phyloP scores from a whole-genome alignment of 1,284 basidiomycete genomes.

The Omphalotus olearius region DNA sequence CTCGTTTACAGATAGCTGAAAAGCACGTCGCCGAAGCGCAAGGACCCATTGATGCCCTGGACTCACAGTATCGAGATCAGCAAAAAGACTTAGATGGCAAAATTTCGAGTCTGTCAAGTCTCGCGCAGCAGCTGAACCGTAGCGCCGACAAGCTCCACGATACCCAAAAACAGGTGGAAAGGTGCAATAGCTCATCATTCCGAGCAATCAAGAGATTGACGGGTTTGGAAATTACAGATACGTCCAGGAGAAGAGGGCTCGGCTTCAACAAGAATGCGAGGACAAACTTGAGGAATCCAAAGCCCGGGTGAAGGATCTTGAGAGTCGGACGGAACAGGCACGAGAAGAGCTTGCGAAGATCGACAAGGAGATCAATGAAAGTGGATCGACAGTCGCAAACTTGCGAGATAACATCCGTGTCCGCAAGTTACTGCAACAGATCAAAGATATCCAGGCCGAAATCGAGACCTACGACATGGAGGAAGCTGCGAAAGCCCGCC shows the following conservation, averaged over 20 bases:
- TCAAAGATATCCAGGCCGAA: slow-evolving; percentile 65
- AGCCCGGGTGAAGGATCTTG: slow-evolving; percentile 53
- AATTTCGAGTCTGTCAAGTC: slow-evolving; percentile 47
- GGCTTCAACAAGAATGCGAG: slow-evolving; percentile 60
- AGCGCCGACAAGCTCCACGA: slow-evolving; percentile 60
- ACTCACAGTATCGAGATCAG: slow-evolving; percentile 53
- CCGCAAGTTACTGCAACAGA: slow-evolving; percentile 65
- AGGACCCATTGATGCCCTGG: slow-evolving; percentile 65
- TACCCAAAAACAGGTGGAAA: slow-evolving; percentile 60
- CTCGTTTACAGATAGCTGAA: slow-evolving; percentile 57
- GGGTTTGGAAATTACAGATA: slow-evolving; percentile 49
- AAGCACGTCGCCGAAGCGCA: slow-evolving; percentile 57
- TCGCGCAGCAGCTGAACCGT: slow-evolving; percentile 63
- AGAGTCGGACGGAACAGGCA: slow-evolving; percentile 46
- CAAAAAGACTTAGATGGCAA: slow-evolving; percentile 50
- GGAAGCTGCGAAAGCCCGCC: slow-evolving; percentile 72
- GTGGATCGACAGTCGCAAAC: slow-evolving; percentile 67
- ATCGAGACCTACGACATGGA: slow-evolving; percentile 80
- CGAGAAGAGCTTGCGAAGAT: slow-evolving; percentile 51
- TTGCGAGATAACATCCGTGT: slow-evolving; percentile 86
- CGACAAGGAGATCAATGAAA: slow-evolving; percentile 72
- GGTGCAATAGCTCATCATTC: slow-evolving; percentile 33
- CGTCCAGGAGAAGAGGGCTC: slow-evolving; percentile 63
- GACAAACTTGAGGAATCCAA: slow-evolving; percentile 60
- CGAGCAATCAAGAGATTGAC: neutral